These are phyloP conservation scores for Amanita rubescens DNA, from an alignment of 768 basidiomycete genomes.

Conservation along the genomic window DNA sequence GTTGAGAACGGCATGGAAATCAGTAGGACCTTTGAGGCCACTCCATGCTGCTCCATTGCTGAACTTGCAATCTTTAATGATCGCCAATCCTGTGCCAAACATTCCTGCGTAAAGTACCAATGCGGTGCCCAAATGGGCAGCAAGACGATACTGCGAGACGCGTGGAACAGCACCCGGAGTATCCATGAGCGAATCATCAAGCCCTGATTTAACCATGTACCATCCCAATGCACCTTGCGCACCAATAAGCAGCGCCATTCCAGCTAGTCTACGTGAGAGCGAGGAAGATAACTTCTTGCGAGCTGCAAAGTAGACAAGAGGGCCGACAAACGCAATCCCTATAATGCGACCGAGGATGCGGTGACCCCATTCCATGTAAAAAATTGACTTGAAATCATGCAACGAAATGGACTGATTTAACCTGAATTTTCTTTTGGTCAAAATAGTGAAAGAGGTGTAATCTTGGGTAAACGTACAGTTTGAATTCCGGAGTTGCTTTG, in stretches of 20 bases:
- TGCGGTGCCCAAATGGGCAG: conserved; percentile 90
- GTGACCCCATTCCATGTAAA: conserved; percentile 98
- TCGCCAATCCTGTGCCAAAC: conserved; percentile 70
- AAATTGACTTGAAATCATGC: conserved; percentile 92
- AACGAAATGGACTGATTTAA: conserved; percentile 85
- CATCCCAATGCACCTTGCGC: conserved; percentile 91
- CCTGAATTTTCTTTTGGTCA: conserved; percentile 32
- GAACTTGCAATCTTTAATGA: conserved; percentile 75
- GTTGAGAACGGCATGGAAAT: conserved; percentile 37
- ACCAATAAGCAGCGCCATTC: conserved; percentile 77
- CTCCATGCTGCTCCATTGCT: conserved; percentile 52
- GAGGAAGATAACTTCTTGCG: conserved; percentile 60
- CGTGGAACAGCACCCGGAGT: conserved; percentile 84
- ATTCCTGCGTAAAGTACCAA: conserved; percentile 91
- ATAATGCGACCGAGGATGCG: conserved; percentile 87
- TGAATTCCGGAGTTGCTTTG: conserved; percentile 91
- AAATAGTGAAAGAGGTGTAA: neutral
- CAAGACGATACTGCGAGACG: conserved; percentile 94
- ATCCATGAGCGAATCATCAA: conserved; percentile 75
- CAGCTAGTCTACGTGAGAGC: conserved; percentile 57
- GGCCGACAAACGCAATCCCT: conserved; percentile 76
- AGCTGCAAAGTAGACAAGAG: conserved; percentile 72
- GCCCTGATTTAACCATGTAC: conserved; percentile 99
- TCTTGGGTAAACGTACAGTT: conserved; percentile 69
- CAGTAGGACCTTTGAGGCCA: conserved; percentile 36